Percentiles rank a stretch among this genome's conserved stretches.
These are phyloP conservation scores for Acorus calamus DNA, from an alignment of 106 monocot species.

Conservation along the genomic window DNA sequence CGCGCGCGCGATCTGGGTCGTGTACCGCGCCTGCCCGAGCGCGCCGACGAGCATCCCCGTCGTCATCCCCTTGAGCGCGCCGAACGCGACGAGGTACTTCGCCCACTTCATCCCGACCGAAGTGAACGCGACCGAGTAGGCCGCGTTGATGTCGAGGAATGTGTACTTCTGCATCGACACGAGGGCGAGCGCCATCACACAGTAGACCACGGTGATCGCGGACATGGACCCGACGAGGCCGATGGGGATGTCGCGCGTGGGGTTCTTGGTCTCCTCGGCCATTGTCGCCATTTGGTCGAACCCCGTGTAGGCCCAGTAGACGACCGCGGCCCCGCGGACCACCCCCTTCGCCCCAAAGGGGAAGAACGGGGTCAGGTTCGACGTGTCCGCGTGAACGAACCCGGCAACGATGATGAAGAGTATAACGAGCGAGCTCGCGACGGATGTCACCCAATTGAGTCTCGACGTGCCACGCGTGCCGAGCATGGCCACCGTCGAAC, in stretches of 20 bases:
- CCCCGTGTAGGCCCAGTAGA: constrained; percentile 20
- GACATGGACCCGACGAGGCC: constrained; percentile 32
- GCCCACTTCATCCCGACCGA: constrained; percentile 27
- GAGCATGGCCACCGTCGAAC: constrained; percentile 1
- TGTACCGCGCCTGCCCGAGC: constrained; percentile 25
- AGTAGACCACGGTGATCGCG: constrained; percentile 23
- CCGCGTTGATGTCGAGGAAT: constrained; percentile 18
- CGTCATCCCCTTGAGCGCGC: constrained; percentile 32
- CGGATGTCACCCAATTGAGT: not conserved
- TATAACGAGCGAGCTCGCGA: not conserved
- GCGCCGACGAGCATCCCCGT: constrained; percentile 25
- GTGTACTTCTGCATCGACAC: constrained; percentile 28
- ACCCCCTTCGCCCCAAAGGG: constrained; percentile 11
- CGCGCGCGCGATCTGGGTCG: constrained; percentile 25
- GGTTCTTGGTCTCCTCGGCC: constrained; percentile 31
- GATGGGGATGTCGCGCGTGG: constrained; percentile 22
- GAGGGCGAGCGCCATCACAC: constrained; percentile 21
- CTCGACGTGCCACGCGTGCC: not conserved
- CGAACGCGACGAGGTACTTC: constrained; percentile 21
- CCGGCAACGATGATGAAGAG: not conserved
- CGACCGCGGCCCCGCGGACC: constrained; percentile 13
- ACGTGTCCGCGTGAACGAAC: constrained; percentile 10
- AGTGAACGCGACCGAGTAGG: constrained; percentile 20
- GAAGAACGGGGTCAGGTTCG: constrained; percentile 14
- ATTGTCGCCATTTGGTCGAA: constrained; percentile 29